Percentiles rank a stretch among this genome's conserved stretches.
phyloP scores from a whole-genome alignment of 352 stramenopile species.

The Phytophthora colocasiae region DNA sequence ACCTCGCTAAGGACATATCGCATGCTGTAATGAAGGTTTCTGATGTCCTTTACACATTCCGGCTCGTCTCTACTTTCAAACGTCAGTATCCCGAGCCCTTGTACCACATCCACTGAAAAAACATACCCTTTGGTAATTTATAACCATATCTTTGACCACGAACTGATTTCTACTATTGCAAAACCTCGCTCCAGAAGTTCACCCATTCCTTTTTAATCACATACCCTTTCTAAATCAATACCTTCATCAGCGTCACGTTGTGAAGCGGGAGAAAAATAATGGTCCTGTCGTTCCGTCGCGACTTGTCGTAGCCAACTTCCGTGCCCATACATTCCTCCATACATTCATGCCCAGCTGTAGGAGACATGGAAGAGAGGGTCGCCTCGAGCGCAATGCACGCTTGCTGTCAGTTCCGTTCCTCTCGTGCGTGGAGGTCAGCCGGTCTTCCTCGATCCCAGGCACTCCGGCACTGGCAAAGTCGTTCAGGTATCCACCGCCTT shows the following conservation, averaged over 20 bases:
- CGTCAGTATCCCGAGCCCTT: conserved; percentile 24
- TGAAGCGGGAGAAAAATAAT: conserved; percentile 28
- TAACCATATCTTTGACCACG: not conserved
- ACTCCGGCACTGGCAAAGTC: conserved; percentile 11
- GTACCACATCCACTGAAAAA: conserved; percentile 2
- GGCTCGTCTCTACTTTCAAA: conserved; percentile 5
- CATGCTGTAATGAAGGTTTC: conserved; percentile 9
- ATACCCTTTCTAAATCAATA: not conserved
- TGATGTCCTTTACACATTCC: conserved; percentile 13
- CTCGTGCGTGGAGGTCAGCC: conserved; percentile 29
- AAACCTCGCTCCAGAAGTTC: not conserved
- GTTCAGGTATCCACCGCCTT: conserved; percentile 4
- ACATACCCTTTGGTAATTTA: not conserved
- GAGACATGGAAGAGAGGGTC: conserved; percentile 4
- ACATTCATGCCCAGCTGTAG: conserved; percentile 2
- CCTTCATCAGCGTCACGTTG: not conserved
- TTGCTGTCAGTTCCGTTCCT: conserved; percentile 21
- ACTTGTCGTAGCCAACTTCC: conserved; percentile 14
- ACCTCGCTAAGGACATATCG: not conserved
- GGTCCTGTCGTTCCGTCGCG: conserved; percentile 6
- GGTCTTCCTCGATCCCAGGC: conserved; percentile 19
- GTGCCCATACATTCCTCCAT: conserved; percentile 18
- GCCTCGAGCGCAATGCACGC: not conserved
- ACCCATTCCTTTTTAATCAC: not conserved
- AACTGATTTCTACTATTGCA: conserved; percentile 6